Percentiles rank a stretch among this genome's conserved stretches.
Conservation (phyloP, 306 rosid species). For the Rosa rugosa region DNA sequence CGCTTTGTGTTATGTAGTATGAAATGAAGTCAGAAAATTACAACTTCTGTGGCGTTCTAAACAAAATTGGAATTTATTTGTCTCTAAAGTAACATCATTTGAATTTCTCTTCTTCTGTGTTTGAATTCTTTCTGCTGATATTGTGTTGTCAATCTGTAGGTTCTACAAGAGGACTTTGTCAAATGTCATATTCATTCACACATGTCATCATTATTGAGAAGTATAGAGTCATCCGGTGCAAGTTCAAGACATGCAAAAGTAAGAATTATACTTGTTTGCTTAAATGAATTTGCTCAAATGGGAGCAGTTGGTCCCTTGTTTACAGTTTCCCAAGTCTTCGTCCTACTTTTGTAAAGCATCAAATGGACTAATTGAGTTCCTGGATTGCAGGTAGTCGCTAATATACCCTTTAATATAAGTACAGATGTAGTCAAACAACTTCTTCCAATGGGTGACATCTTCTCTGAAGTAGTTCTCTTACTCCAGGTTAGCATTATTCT, state of each 20-base stretch:
- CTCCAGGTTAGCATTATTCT: slow-evolving; percentile 59
- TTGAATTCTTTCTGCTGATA: slow-evolving; percentile 7
- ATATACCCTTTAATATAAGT: slow-evolving; percentile 84
- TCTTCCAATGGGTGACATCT: slow-evolving; percentile 95
- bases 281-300: background rate
- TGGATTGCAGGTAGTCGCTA: slow-evolving; percentile 73
- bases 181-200: slow-evolving; percentile 76
- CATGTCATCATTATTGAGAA: slow-evolving; percentile 48
- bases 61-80: background rate
- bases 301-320: background rate
- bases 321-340: background rate
- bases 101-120: background rate
- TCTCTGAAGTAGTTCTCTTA: slow-evolving; percentile 77
- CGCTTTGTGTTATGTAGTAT: background rate
- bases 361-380: slow-evolving; percentile 11
- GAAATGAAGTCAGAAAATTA: background rate
- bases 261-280: slow-evolving; percentile 33
- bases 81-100: background rate
- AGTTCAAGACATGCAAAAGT: slow-evolving; percentile 69
- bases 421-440: slow-evolving; percentile 75
- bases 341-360: background rate
- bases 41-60: background rate
- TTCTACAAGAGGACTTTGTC: slow-evolving; percentile 69
- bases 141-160: slow-evolving; percentile 38
- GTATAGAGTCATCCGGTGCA: slow-evolving; percentile 29